Evolutionary conservation across 2,329 filamentous ascomycete genomes (phyloP).

Genomic region (Bipolaris victoriae): DNA sequence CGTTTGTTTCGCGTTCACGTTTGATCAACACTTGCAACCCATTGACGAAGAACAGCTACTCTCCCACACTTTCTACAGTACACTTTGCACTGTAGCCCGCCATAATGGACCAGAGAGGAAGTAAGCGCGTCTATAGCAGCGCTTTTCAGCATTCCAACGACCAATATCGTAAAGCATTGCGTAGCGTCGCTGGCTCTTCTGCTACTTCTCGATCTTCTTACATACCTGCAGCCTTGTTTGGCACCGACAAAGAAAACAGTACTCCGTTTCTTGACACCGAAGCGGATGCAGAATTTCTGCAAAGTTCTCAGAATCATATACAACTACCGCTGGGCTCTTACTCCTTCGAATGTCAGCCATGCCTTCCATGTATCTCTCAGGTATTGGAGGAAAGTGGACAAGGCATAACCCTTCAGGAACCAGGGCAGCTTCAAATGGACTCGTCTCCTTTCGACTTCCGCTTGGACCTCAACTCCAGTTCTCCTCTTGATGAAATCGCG

Average conservation of each 20-base stretch:
- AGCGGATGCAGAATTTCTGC: not conserved
- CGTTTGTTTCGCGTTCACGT: not conserved
- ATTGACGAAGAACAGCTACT: not conserved
- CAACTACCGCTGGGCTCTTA: not conserved
- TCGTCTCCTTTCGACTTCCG: not conserved
- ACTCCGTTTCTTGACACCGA: not conserved
- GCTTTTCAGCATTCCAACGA: constrained; percentile 18
- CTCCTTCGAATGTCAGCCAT: not conserved
- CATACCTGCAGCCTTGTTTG: not conserved
- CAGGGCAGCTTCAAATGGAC: not conserved
- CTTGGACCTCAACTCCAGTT: not conserved
- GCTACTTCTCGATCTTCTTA: not conserved
- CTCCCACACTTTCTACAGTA: not conserved
- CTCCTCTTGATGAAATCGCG: not conserved
- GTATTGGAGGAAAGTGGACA: not conserved
- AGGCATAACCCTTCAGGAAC: not conserved
- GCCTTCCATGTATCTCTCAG: not conserved
- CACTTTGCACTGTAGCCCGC: not conserved
- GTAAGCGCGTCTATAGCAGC: constrained; percentile 27
- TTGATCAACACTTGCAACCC: not conserved
- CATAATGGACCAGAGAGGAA: constrained; percentile 14
- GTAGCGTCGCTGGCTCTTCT: not conserved
- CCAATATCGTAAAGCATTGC: constrained; percentile 5
- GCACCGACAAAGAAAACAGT: constrained; percentile 12
- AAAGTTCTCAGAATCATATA: not conserved